Percentiles rank a stretch among this genome's conserved stretches.
Evolutionary conservation across 2,329 filamentous ascomycete species (phyloP).

Genomic region (Dactylellina haptotyla): DNA sequence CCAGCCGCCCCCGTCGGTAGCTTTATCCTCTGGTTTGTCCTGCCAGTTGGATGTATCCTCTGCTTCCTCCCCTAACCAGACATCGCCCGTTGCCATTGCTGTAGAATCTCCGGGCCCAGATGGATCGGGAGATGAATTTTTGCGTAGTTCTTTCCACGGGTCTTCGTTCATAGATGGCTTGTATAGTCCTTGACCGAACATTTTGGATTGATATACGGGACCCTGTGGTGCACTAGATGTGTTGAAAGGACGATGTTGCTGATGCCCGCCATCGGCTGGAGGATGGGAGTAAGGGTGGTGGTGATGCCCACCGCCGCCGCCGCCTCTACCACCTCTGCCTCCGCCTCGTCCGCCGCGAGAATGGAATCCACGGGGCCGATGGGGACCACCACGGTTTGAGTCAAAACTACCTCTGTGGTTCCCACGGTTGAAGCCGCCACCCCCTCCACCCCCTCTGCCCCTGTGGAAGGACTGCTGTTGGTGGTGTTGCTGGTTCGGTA

Average conservation of each 20-base stretch:
- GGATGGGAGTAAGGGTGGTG: slow-evolving; percentile 29
- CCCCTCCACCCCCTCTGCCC: background rate
- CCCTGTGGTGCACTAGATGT: background rate
- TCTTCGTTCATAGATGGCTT: slow-evolving; percentile 47
- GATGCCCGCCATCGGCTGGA: background rate
- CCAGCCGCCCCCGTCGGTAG: slow-evolving; percentile 35
- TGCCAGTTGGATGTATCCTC: slow-evolving; percentile 14
- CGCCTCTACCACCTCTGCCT: background rate
- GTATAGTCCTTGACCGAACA: slow-evolving; percentile 45
- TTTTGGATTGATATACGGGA: slow-evolving; percentile 17
- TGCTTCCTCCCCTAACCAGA: slow-evolving; percentile 25
- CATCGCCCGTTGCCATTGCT: slow-evolving; percentile 1
- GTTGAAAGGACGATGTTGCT: slow-evolving; percentile 15
- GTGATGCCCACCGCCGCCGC: slow-evolving; percentile 12
- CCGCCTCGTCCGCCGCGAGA: slow-evolving; percentile 1
- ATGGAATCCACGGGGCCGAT: slow-evolving; percentile 32
- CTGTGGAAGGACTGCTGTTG: slow-evolving; percentile 1
- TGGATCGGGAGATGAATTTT: background rate
- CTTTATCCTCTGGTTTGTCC: slow-evolving; percentile 45
- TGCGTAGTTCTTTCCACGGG: slow-evolving; percentile 22
- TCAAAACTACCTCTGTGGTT: slow-evolving; percentile 19
- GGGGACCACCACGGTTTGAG: slow-evolving; percentile 20
- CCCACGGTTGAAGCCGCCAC: slow-evolving; percentile 6
- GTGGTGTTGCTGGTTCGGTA: background rate
- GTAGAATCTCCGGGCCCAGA: background rate